phyloP scores from a whole-genome alignment of 768 basidiomycete genomes.

The Suillus occidentalis region DNA sequence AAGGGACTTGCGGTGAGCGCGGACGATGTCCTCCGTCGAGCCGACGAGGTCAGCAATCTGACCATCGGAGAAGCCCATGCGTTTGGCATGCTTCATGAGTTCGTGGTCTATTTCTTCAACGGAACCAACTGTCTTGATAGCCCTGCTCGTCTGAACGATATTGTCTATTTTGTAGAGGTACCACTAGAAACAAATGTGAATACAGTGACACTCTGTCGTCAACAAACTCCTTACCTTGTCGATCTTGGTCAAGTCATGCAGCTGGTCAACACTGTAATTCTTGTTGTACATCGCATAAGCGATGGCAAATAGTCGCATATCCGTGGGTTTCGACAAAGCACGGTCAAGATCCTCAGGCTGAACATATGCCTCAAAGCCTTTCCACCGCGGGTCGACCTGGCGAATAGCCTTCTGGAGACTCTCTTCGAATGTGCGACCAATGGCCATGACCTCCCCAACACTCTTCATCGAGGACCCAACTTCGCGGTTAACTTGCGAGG shows the following conservation, averaged over 20 bases:
- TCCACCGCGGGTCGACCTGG: conserved; percentile 95
- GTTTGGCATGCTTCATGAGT: conserved; percentile 85
- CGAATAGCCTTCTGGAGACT: conserved; percentile 97
- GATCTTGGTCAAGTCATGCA: conserved; percentile 96
- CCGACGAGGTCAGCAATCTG: conserved; percentile 86
- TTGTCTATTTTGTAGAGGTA: conserved; percentile 99
- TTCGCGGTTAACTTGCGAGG: conserved; percentile 87
- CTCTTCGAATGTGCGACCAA: conserved; percentile 98
- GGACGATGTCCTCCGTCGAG: conserved; percentile 74
- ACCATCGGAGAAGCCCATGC: conserved; percentile 91
- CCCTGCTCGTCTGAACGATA: conserved; percentile 85
- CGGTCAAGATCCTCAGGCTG: conserved; percentile 82
- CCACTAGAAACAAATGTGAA: conserved; percentile 55
- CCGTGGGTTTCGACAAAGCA: conserved; percentile 82
- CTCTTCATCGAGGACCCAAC: conserved; percentile 99
- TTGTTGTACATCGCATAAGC: conserved; percentile 97
- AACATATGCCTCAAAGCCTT: conserved; percentile 95
- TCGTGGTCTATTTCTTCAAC: conserved; percentile 70
- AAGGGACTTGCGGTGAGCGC: conserved; percentile 81
- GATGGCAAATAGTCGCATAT: conserved; percentile 94
- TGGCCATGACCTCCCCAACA: conserved; percentile 99
- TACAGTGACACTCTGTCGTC: not conserved
- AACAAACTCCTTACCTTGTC: conserved; percentile 68
- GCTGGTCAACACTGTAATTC: conserved; percentile 82
- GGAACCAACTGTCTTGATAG: conserved; percentile 67